These are phyloP conservation scores for Nemania bipapillata DNA, from an alignment of 2,329 filamentous ascomycete species.

Conservation along the genomic window DNA sequence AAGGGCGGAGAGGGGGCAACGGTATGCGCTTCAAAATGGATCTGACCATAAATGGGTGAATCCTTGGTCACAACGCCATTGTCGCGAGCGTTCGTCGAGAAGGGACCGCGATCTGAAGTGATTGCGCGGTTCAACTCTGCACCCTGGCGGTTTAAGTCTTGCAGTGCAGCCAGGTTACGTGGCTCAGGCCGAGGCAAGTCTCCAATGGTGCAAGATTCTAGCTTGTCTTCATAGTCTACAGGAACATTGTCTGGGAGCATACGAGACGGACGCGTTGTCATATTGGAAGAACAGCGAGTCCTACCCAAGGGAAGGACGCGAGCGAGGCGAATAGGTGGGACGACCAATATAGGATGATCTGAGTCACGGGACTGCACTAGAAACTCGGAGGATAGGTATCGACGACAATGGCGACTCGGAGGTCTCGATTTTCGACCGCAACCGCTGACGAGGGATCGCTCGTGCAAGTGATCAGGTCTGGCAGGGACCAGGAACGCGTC, in stretches of 20 bases:
- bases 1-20: slow-evolving; percentile 54
- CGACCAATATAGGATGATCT: background rate
- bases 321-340: background rate
- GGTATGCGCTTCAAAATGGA: slow-evolving; percentile 55
- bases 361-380: background rate
- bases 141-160: slow-evolving; percentile 47
- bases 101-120: slow-evolving; percentile 31
- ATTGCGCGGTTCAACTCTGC: slow-evolving; percentile 44
- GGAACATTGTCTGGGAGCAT: slow-evolving; percentile 45
- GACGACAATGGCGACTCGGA: background rate
- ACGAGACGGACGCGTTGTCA: slow-evolving; percentile 46
- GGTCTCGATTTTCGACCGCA: background rate
- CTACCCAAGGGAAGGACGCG: slow-evolving; percentile 19
- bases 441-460: background rate
- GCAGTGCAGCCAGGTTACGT: slow-evolving; percentile 41
- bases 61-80: slow-evolving; percentile 35
- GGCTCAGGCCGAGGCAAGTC: slow-evolving; percentile 38
- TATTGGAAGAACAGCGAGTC: slow-evolving; percentile 40
- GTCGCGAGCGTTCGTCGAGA: slow-evolving; percentile 17
- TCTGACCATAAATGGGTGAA: slow-evolving; percentile 42
- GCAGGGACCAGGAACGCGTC: background rate
- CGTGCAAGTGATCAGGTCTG: background rate
- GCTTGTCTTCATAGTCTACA: slow-evolving; percentile 40
- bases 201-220: slow-evolving; percentile 34
- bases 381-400: background rate